phyloP scores from a whole-genome alignment of 1,284 basidiomycete genomes.

The Cystobasidium slooffiae region DNA sequence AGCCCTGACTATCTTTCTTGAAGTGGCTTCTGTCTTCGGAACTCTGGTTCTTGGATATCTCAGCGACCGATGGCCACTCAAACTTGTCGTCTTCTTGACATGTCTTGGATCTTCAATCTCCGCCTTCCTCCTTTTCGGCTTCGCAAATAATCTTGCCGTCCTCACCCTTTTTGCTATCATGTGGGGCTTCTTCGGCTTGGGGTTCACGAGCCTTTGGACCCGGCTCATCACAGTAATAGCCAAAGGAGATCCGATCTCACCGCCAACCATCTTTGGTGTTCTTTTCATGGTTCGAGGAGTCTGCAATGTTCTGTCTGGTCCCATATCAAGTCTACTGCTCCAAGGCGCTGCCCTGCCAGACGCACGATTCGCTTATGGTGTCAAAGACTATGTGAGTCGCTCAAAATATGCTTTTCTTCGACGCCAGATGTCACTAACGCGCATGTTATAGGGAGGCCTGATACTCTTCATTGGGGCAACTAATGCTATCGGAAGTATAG shows the following conservation, averaged over 20 bases:
- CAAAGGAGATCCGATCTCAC: conserved; percentile 55
- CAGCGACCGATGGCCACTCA: conserved; percentile 54
- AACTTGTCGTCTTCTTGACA: conserved; percentile 53
- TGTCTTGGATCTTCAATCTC: conserved; percentile 54
- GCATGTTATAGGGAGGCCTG: conserved; percentile 30
- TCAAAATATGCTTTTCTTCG: neutral
- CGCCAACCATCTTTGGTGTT: conserved; percentile 54
- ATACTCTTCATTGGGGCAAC: conserved; percentile 23
- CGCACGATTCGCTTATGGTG: conserved; percentile 39
- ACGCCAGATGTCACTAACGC: neutral
- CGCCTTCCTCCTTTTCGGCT: conserved; percentile 57
- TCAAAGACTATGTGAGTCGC: conserved; percentile 28
- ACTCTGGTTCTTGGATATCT: conserved; percentile 55
- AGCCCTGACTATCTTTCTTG: neutral
- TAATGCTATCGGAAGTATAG: conserved; percentile 4
- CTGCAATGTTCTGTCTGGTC: conserved; percentile 56
- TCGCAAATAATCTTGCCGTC: conserved; percentile 52
- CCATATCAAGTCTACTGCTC: conserved; percentile 27
- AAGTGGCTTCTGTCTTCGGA: conserved; percentile 56
- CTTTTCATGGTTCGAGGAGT: conserved; percentile 56
- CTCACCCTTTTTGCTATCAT: conserved; percentile 52
- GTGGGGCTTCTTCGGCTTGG: conserved; percentile 54
- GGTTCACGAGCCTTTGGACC: conserved; percentile 55
- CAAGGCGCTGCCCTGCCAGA: conserved; percentile 19
- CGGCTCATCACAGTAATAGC: conserved; percentile 54